Percentiles rank a stretch among this genome's conserved stretches.
These are phyloP conservation scores for Pleurotus tuber-regium DNA, from an alignment of 768 basidiomycete species.

Conservation along the genomic window DNA sequence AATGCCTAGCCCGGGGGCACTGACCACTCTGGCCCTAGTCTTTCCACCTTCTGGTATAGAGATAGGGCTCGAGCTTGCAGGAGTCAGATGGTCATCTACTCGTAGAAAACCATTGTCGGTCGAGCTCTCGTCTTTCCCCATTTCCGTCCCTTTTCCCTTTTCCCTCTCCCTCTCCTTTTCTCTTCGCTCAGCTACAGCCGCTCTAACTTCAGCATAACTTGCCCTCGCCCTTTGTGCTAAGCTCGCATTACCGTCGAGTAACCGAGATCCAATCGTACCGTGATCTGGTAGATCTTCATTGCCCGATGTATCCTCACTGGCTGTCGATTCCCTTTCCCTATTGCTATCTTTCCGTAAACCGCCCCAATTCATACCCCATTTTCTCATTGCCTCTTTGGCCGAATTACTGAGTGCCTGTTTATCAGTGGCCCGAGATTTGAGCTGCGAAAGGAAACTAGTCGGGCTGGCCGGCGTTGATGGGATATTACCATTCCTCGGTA, in stretches of 20 bases:
- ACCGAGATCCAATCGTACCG: slow-evolving; percentile 33
- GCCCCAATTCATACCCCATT: slow-evolving; percentile 88
- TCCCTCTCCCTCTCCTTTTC: slow-evolving; percentile 45
- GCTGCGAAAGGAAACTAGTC: slow-evolving; percentile 71
- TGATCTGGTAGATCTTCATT: slow-evolving; percentile 43
- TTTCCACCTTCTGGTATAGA: slow-evolving; percentile 17
- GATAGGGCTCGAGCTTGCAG: slow-evolving; percentile 18
- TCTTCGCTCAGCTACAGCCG: slow-evolving; percentile 69
- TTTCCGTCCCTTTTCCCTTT: slow-evolving; percentile 11
- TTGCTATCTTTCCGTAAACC: slow-evolving; percentile 54
- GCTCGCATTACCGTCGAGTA: slow-evolving; percentile 21
- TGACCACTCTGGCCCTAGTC: background rate
- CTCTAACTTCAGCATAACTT: slow-evolving; percentile 73
- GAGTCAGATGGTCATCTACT: slow-evolving; percentile 1
- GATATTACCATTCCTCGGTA: slow-evolving; percentile 18
- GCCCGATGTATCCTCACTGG: slow-evolving; percentile 11
- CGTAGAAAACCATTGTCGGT: slow-evolving; percentile 19
- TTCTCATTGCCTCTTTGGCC: slow-evolving; percentile 86
- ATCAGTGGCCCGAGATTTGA: slow-evolving; percentile 75
- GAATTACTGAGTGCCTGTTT: slow-evolving; percentile 84
- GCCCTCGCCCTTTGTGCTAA: slow-evolving; percentile 42
- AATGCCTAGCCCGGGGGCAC: background rate
- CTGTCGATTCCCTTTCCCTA: slow-evolving; percentile 18
- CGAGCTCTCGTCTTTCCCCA: slow-evolving; percentile 13
- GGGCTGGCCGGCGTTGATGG: slow-evolving; percentile 37